A percentile compares a stretch with the other conserved stretches of the same genome.
phyloP scores from a whole-genome alignment of 345 rosid species.

The Ailanthus altissimus region DNA sequence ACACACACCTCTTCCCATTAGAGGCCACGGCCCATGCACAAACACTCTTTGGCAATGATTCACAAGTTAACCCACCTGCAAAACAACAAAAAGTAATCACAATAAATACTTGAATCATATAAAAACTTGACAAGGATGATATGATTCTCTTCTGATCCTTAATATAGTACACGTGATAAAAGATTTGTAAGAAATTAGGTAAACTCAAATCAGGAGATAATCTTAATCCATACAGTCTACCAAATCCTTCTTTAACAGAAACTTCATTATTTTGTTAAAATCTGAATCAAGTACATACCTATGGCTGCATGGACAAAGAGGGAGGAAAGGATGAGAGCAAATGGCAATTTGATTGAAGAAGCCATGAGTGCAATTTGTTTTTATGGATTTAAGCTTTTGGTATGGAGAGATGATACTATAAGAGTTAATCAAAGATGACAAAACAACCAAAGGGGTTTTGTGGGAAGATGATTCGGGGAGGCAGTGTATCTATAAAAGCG shows the following conservation, averaged over 20 bases:
- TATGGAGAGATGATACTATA: background rate
- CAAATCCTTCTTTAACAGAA: too few relatives aligned
- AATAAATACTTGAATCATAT: background rate
- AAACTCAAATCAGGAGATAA: too few relatives aligned
- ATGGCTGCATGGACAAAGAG: constrained; percentile 64
- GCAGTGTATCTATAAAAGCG: constrained; percentile 1
- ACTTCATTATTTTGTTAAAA: too few relatives aligned
- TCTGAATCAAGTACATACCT: constrained; percentile 40
- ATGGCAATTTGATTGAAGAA: constrained; percentile 49
- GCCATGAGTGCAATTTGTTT: constrained; percentile 43
- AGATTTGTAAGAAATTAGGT: too few relatives aligned
- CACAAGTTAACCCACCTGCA: constrained; percentile 66
- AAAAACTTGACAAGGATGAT: too few relatives aligned
- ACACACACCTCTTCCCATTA: constrained; percentile 76
- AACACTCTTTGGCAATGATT: constrained; percentile 59
- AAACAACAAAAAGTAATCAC: background rate
- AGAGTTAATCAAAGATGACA: background rate
- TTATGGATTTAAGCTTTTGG: background rate
- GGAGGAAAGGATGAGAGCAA: constrained; percentile 54
- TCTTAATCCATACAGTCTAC: too few relatives aligned
- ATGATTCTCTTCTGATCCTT: too few relatives aligned
- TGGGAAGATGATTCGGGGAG: constrained; percentile 13
- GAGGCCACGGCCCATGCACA: constrained; percentile 77
- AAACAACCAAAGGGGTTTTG: constrained; percentile 14
- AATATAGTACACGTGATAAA: too few relatives aligned